phyloP scores from a whole-genome alignment of 257 asterid genomes.

The Nicotiana tabacum region DNA sequence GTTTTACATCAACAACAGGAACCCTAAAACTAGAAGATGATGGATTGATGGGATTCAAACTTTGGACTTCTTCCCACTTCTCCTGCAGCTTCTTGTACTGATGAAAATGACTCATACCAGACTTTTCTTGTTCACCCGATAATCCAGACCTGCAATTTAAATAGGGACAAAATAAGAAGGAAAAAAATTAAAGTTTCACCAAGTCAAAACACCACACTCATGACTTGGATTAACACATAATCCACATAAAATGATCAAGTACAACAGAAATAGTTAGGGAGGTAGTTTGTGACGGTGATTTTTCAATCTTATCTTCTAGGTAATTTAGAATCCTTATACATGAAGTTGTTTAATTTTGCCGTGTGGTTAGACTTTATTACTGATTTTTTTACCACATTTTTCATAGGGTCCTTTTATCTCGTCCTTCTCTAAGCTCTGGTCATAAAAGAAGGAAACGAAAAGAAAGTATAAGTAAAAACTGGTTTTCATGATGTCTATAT shows the following conservation, averaged over 20 bases:
- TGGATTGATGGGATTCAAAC: constrained; percentile 20
- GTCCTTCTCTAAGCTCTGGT: not conserved
- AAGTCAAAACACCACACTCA: not conserved
- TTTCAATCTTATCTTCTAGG: not conserved
- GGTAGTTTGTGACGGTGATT: not conserved
- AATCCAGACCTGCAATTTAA: constrained; percentile 45
- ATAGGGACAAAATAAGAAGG: not conserved
- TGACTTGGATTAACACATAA: not conserved
- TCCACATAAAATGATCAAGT: not conserved
- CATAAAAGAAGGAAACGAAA: not conserved
- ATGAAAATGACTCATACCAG: constrained; percentile 44
- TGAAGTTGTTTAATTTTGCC: not conserved
- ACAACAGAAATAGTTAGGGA: not conserved
- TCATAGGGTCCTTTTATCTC: not conserved
- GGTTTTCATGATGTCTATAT: not conserved
- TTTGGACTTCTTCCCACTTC: constrained; percentile 63
- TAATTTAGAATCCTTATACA: not conserved
- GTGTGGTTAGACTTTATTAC: not conserved
- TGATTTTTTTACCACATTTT: not conserved
- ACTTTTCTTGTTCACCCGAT: constrained; percentile 44
- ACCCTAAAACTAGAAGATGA: constrained; percentile 28
- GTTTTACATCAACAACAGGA: constrained; percentile 51
- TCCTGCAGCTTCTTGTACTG: constrained; percentile 50
- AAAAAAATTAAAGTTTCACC: not conserved
- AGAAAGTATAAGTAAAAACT: not conserved